Percentiles rank a stretch among this genome's conserved stretches.
These are phyloP conservation scores for Podila horticola DNA, from an alignment of 192 early-diverging fungal species.

Conservation along the genomic window DNA sequence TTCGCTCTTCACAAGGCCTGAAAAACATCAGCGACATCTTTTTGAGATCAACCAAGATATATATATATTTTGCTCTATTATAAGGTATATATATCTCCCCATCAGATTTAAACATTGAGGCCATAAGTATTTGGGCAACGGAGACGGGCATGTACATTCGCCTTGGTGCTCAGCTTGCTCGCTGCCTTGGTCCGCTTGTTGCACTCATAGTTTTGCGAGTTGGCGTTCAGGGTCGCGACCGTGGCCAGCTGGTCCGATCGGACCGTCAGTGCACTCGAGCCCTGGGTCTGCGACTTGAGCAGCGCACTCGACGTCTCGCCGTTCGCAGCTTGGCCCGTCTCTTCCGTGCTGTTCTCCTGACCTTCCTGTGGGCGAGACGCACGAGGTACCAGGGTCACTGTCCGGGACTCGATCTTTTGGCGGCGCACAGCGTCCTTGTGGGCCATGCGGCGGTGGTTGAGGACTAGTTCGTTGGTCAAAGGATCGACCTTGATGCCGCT, in stretches of 20 bases:
- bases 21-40: too few species aligned
- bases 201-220: constrained; percentile 24
- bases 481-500: constrained; percentile 39
- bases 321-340: not conserved
- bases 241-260: constrained; percentile 5
- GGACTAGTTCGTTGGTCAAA: constrained; percentile 44
- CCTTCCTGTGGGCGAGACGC: constrained; percentile 1
- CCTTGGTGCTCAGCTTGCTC: not conserved
- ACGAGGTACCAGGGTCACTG: constrained; percentile 24
- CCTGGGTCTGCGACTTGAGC: constrained; percentile 39
- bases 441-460: constrained; percentile 44
- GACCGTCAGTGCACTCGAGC: constrained; percentile 14
- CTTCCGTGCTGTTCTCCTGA: not conserved
- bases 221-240: constrained; percentile 4
- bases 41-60: too few species aligned
- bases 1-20: too few species aligned
- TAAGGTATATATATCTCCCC: not conserved
- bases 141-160: constrained; percentile 14
- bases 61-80: not conserved
- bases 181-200: constrained; percentile 22
- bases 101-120: constrained; percentile 5
- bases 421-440: constrained; percentile 49
- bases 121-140: not conserved
- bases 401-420: constrained; percentile 43
- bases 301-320: constrained; percentile 17